phyloP scores from a whole-genome alignment of 257 asterid species.

The Cynanchum wilfordii region DNA sequence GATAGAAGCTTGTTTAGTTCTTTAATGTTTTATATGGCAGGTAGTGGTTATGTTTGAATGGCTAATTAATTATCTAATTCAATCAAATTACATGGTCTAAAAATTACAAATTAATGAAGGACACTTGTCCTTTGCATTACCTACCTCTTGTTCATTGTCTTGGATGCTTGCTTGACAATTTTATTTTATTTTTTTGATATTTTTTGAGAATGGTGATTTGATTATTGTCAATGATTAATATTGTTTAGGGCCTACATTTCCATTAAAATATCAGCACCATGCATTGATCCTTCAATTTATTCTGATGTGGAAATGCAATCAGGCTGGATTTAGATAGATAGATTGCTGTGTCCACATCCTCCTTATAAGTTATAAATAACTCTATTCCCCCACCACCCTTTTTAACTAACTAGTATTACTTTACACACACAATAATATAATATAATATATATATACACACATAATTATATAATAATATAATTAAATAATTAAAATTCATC shows the following conservation, averaged over 20 bases:
- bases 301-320: neutral
- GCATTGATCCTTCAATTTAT: neutral
- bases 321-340: neutral
- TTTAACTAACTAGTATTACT: too few relatives aligned
- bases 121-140: neutral
- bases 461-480: too few relatives aligned
- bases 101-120: neutral
- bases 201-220: too few relatives aligned
- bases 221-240: neutral
- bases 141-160: constrained; percentile 3
- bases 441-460: too few relatives aligned
- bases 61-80: neutral
- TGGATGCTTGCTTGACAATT: neutral
- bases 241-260: neutral
- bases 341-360: neutral
- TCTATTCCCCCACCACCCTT: too few relatives aligned
- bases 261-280: neutral
- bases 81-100: neutral
- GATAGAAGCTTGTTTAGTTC: neutral
- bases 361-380: too few relatives aligned
- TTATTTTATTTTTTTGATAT: neutral
- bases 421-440: too few relatives aligned
- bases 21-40: too few relatives aligned
- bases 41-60: neutral
- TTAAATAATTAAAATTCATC: too few relatives aligned